phyloP scores from a whole-genome alignment of 2,329 filamentous ascomycete genomes.

The Paramyrothecium sp. region DNA sequence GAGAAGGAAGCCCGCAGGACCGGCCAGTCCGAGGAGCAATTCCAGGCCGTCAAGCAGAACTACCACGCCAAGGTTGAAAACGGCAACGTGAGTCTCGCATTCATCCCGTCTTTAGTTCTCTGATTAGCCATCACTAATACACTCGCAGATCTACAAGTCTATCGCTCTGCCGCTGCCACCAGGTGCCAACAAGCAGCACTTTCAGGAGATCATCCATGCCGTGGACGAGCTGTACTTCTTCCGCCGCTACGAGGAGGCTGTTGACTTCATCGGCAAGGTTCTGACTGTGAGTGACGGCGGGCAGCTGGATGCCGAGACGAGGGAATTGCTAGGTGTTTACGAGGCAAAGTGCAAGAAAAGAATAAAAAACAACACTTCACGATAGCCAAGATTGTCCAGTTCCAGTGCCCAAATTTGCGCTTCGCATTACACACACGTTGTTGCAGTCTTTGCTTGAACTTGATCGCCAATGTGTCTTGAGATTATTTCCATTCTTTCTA shows the following conservation, averaged over 20 bases:
- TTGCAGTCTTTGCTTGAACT: no score
- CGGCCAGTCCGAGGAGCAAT: slow-evolving; percentile 48
- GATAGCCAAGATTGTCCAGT: no score
- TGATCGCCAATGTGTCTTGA: no score
- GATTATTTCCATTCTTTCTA: no score
- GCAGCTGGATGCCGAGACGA: neutral
- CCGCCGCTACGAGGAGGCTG: slow-evolving; percentile 42
- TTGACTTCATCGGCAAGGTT: slow-evolving; percentile 35
- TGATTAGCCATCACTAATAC: neutral
- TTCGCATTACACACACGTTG: no score
- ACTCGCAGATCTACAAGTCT: slow-evolving; percentile 39
- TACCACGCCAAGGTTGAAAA: slow-evolving; percentile 53
- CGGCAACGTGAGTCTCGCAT: slow-evolving; percentile 45
- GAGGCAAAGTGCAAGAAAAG: neutral
- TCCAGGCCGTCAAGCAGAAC: slow-evolving; percentile 40
- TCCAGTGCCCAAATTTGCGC: no score
- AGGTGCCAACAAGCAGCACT: slow-evolving; percentile 41
- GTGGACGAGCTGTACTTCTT: slow-evolving; percentile 59
- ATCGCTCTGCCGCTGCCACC: slow-evolving; percentile 38
- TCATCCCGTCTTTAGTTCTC: neutral
- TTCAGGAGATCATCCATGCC: slow-evolving; percentile 52
- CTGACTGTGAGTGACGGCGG: neutral
- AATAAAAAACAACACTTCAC: neutral
- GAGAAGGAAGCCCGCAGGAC: slow-evolving; percentile 31
- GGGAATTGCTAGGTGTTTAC: neutral